Evolutionary conservation across 2,329 filamentous ascomycete species (phyloP).

Genomic region (Orbilia blumenaviensis): DNA sequence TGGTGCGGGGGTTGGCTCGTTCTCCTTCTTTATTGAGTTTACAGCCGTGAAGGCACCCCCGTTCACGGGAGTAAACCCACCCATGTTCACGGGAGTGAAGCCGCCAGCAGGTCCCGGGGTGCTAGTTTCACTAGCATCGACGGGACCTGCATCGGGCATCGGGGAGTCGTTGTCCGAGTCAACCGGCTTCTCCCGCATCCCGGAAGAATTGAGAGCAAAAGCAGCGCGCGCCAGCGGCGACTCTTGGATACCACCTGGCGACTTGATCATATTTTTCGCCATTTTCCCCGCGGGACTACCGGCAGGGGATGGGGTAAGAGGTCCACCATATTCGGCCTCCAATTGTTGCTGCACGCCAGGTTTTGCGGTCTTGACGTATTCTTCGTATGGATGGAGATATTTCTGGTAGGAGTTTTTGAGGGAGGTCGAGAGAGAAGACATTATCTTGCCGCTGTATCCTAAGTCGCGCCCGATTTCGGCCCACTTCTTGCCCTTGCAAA

Average conservation of each 20-base stretch:
- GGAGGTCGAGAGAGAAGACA: conserved; percentile 97
- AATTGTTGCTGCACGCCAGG: conserved; percentile 96
- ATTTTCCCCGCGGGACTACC: conserved; percentile 75
- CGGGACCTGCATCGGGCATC: conserved; percentile 61
- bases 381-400: conserved; percentile 96
- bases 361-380: conserved; percentile 88
- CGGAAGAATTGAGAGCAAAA: conserved; percentile 66
- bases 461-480: conserved; percentile 96
- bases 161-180: conserved; percentile 62
- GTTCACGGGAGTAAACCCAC: conserved; percentile 73
- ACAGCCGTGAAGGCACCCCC: conserved; percentile 60
- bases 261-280: conserved; percentile 60
- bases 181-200: conserved; percentile 63
- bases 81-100: conserved; percentile 70
- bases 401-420: conserved; percentile 98
- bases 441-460: conserved; percentile 98
- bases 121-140: conserved; percentile 59
- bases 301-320: conserved; percentile 80
- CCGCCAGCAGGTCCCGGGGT: conserved; percentile 64
- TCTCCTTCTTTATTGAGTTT: conserved; percentile 56
- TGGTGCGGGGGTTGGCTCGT: conserved; percentile 39
- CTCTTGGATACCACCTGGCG: conserved; percentile 64
- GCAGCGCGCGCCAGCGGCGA: conserved; percentile 73
- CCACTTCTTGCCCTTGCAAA: conserved; percentile 99
- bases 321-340: conserved; percentile 90